These are phyloP conservation scores for Ophiocordyceps camponoti-leonardi DNA, from an alignment of 2,329 filamentous ascomycete genomes.

Conservation along the genomic window DNA sequence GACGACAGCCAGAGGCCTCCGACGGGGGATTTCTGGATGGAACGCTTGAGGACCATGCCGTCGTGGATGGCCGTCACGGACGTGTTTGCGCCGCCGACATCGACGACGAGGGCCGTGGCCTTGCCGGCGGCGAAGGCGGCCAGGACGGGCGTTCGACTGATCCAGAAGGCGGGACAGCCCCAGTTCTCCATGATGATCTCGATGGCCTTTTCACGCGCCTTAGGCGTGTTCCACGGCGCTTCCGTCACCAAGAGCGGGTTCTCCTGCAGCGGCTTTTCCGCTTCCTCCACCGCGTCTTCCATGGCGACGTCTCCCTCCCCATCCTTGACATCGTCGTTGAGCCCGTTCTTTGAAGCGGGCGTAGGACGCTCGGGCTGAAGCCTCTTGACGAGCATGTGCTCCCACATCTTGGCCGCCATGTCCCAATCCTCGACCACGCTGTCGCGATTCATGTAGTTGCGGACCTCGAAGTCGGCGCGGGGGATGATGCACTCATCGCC, in stretches of 20 bases:
- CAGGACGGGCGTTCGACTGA: slow-evolving; percentile 76
- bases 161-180: slow-evolving; percentile 88
- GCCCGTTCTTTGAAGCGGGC: slow-evolving; percentile 55
- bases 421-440: slow-evolving; percentile 96
- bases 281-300: slow-evolving; percentile 25
- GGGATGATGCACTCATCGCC: slow-evolving; percentile 84
- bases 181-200: slow-evolving; percentile 96
- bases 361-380: slow-evolving; percentile 62
- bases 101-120: slow-evolving; percentile 79
- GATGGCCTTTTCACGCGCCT: slow-evolving; percentile 82
- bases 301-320: slow-evolving; percentile 43
- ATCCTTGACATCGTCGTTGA: slow-evolving; percentile 51
- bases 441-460: slow-evolving; percentile 82
- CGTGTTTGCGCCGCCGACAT: slow-evolving; percentile 76
- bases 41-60: slow-evolving; percentile 84
- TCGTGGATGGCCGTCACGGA: slow-evolving; percentile 87
- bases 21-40: slow-evolving; percentile 67
- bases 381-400: slow-evolving; percentile 76
- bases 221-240: slow-evolving; percentile 77
- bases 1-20: slow-evolving; percentile 82
- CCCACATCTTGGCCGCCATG: slow-evolving; percentile 74
- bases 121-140: slow-evolving; percentile 87
- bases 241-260: slow-evolving; percentile 89
- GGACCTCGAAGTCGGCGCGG: slow-evolving; percentile 59
- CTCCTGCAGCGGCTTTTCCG: slow-evolving; percentile 73